Evolutionary conservation across 1,284 basidiomycete species (phyloP).

Genomic region (Thecaphora frezii): DNA sequence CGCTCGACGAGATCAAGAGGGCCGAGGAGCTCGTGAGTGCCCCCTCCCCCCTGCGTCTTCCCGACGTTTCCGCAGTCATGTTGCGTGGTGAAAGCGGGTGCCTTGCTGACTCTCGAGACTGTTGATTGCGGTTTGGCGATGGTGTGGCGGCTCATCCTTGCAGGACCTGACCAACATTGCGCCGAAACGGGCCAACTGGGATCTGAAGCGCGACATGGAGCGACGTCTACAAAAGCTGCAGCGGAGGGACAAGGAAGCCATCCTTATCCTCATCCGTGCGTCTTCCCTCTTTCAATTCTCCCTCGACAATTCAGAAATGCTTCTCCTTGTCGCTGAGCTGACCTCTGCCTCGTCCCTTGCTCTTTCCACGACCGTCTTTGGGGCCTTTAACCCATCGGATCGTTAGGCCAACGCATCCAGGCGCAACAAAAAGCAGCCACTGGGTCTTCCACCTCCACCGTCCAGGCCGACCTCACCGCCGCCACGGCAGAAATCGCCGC

Average conservation of each 20-base stretch:
- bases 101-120: not conserved
- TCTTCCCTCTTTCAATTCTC: slow-evolving; percentile 2
- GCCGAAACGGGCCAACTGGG: slow-evolving; percentile 94
- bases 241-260: slow-evolving; percentile 83
- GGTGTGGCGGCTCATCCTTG: too few relatives aligned
- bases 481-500: slow-evolving; percentile 29
- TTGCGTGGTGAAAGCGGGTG: too few relatives aligned
- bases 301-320: not conserved
- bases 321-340: not conserved
- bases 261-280: slow-evolving; percentile 84
- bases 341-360: not conserved
- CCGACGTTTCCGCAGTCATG: too few relatives aligned
- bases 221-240: slow-evolving; percentile 86
- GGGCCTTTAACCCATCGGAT: not conserved
- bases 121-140: too few relatives aligned
- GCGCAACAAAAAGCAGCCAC: slow-evolving; percentile 23
- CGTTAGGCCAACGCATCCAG: slow-evolving; percentile 24
- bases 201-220: slow-evolving; percentile 89
- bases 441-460: slow-evolving; percentile 7
- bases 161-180: slow-evolving; percentile 96
- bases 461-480: slow-evolving; percentile 12
- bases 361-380: not conserved
- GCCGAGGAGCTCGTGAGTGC: slow-evolving; percentile 79
- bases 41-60: not conserved
- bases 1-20: slow-evolving; percentile 79